phyloP scores from a whole-genome alignment of 192 early-diverging fungal genomes.

The Cladochytrium replicatum region DNA sequence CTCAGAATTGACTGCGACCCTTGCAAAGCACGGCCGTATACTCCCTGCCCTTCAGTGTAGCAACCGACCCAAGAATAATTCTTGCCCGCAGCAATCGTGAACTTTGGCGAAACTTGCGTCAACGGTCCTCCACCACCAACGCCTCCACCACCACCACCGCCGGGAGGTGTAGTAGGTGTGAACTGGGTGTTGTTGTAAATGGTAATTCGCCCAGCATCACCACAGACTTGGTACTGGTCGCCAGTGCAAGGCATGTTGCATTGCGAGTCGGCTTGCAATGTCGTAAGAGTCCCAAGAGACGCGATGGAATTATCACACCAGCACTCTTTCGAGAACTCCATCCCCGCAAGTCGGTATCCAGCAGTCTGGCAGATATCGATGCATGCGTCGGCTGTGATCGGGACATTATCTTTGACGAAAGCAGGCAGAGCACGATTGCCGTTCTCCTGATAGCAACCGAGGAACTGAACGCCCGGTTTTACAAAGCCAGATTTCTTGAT shows the following conservation, averaged over 20 bases:
- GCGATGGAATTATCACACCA: background rate
- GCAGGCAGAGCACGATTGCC: background rate
- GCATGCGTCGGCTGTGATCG: background rate
- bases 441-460: background rate
- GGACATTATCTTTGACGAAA: background rate
- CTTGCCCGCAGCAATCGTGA: background rate
- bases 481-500: background rate
- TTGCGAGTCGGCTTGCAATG: background rate
- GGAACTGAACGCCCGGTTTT: background rate
- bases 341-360: background rate
- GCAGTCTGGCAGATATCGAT: background rate
- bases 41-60: background rate
- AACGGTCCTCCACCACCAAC: background rate
- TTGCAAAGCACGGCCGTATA: background rate
- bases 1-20: too few species aligned
- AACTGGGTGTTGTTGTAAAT: background rate
- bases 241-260: background rate
- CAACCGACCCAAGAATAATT: background rate
- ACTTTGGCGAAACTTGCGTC: background rate
- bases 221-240: background rate
- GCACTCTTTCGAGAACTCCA: background rate
- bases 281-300: background rate
- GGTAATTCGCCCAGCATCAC: background rate
- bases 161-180: background rate
- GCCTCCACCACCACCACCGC: background rate